Evolutionary conservation across 2,329 filamentous ascomycete species (phyloP), one percentile per base, ranked within the genome.

Genomic region (Fusarium sp.): DNA sequence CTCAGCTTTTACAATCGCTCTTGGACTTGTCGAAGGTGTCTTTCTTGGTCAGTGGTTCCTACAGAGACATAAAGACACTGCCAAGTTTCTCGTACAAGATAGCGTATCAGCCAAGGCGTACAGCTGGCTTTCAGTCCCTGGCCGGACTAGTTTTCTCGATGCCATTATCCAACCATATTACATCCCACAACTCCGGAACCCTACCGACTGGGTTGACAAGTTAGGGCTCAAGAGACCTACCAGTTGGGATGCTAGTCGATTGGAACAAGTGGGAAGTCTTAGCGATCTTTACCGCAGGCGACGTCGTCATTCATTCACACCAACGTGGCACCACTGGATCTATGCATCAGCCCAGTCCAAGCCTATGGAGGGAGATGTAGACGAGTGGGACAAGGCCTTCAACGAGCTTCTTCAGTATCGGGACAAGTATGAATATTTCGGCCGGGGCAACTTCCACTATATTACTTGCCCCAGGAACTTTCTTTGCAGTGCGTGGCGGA

Each of bases 321-420:
- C 52, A 20, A 52, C 31, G 2, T 57, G 62, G 50, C 52, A 64
- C 20, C 62, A 45, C 37, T 64, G 50, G 62, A 58, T 64, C 47
- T 64, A 64, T 14, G 34, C 37, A 22, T 57, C 62, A 38, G 47
- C 62, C 4, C 47, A 64, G 14, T 31, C 34, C 14, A 9, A 35
- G 52, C 62, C 62, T 18, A 27, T 59, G 47, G 24, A 64, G 22
- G 34, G 24, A 40, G 45, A 42, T 22, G 14, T 45, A 11, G 62
- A 64, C 11, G 38, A 18, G 34, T 64, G 62, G 62, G 60, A 62
- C 45, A 13, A 24, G 24, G 60, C 60, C 10, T 62, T 62, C 27
- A 13, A 18, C 35, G 29, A 62, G 29, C 27, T 62, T n/a, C 60
- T 62, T 18, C n/a, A 22, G 31, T 24, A 62, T 62, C 27, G 40